phyloP scores from a whole-genome alignment of 768 basidiomycete species.

The Phaeolepiota aurea region DNA sequence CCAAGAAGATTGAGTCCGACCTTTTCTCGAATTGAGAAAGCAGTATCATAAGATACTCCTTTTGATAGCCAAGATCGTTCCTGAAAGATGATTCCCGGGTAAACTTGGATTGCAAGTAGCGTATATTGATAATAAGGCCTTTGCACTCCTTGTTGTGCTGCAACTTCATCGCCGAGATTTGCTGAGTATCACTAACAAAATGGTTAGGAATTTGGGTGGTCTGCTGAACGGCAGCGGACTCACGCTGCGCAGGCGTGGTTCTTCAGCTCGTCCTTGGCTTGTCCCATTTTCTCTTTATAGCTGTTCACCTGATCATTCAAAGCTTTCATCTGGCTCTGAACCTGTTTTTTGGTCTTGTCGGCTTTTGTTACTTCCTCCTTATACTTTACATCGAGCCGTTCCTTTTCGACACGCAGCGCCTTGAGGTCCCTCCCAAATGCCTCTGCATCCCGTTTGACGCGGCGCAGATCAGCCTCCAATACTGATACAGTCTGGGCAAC shows the following conservation, averaged over 20 bases:
- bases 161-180: conserved; percentile 44
- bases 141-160: conserved; percentile 86
- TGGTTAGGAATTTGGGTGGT: background rate
- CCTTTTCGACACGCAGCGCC: conserved; percentile 57
- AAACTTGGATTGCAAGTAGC: conserved; percentile 88
- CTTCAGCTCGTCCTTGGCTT: conserved; percentile 36
- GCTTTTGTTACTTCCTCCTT: conserved; percentile 46
- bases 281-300: conserved; percentile 40
- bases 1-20: too few species aligned
- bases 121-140: conserved; percentile 83
- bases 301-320: conserved; percentile 58
- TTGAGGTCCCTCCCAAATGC: conserved; percentile 74
- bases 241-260: conserved; percentile 56
- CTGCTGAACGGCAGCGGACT: conserved; percentile 16
- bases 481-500: conserved; percentile 57
- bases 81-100: conserved; percentile 80
- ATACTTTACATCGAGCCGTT: conserved; percentile 45
- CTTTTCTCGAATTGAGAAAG: conserved; percentile 63
- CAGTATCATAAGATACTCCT: conserved; percentile 76
- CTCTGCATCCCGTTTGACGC: conserved; percentile 71
- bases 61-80: conserved; percentile 74
- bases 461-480: conserved; percentile 66
- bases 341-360: conserved; percentile 63
- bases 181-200: conserved; percentile 37
- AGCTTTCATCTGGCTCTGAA: conserved; percentile 54